These are phyloP conservation scores for Jimgerdemannia flammicorona DNA, from an alignment of 192 early-diverging fungal species.

Conservation along the genomic window DNA sequence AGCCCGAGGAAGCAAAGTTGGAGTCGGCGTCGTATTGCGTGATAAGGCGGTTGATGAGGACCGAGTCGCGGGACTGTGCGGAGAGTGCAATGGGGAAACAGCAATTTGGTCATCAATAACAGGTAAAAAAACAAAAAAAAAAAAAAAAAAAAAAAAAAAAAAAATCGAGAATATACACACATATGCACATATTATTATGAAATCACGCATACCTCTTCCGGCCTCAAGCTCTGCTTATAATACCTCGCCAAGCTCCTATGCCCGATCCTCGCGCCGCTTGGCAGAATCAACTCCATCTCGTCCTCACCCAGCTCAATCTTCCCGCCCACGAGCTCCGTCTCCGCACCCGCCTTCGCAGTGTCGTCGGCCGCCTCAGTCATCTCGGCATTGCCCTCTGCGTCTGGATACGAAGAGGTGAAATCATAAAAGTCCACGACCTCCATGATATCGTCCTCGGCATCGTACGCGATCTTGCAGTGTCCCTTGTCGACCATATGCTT, in stretches of 20 bases:
- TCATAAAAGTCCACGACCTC: conserved; percentile 97
- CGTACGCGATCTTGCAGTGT: conserved; percentile 96
- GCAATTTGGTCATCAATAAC: too few relatives aligned
- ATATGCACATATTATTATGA: neutral
- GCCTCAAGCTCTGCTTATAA: conserved; percentile 80
- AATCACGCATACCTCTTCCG: conserved; percentile 43
- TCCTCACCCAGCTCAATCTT: conserved; percentile 59
- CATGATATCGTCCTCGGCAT: conserved; percentile 83
- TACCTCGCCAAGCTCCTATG: conserved; percentile 78
- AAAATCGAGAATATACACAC: conserved; percentile 1
- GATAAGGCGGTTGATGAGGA: conserved; percentile 76
- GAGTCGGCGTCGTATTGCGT: conserved; percentile 60
- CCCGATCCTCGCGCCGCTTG: conserved; percentile 77
- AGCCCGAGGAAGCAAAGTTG: conserved; percentile 36
- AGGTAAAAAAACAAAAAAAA: too few relatives aligned
- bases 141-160: neutral
- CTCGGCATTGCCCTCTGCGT: conserved; percentile 35
- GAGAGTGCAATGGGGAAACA: too few relatives aligned
- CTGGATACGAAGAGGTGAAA: conserved; percentile 85
- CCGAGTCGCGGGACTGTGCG: too few relatives aligned
- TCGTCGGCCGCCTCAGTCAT: conserved; percentile 43
- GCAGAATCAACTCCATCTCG: conserved; percentile 83
- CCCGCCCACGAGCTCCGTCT: conserved; percentile 28
- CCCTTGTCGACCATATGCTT: conserved; percentile 94
- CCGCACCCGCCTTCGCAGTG: conserved; percentile 34